Percentiles rank a stretch among this genome's conserved stretches.
phyloP scores from a whole-genome alignment of 176 grass and related monocot species.

The Hordeum vulgare region DNA sequence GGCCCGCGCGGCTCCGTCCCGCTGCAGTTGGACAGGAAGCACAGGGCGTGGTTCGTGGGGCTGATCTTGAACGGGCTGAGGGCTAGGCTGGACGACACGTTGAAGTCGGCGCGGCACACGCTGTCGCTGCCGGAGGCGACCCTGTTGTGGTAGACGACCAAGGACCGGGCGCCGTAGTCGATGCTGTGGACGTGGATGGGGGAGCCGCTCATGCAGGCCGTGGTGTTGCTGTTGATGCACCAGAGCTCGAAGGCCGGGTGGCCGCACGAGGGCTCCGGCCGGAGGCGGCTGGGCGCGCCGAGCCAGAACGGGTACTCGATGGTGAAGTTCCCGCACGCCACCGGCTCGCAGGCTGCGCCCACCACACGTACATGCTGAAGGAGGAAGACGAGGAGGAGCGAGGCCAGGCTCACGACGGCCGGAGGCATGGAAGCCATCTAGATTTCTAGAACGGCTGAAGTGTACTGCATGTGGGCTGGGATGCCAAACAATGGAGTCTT shows the following conservation, averaged over 20 bases:
- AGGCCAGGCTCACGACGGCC: no score
- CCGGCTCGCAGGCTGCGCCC: background rate
- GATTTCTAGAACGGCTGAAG: no score
- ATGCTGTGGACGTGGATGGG: background rate
- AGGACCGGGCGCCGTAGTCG: constrained; percentile 25
- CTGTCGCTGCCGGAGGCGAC: background rate
- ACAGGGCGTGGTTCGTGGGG: constrained; percentile 17
- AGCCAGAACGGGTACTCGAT: constrained; percentile 59
- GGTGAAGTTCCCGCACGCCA: constrained; percentile 27
- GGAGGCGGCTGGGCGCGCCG: background rate
- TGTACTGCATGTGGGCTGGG: no score
- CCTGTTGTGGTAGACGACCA: background rate
- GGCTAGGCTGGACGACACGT: constrained; percentile 33
- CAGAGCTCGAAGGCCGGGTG: constrained; percentile 36
- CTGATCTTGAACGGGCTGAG: constrained; percentile 21
- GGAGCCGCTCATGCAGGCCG: background rate
- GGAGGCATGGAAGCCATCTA: no score
- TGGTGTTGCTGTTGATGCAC: background rate
- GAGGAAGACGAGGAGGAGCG: no score
- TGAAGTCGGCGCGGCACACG: constrained; percentile 31
- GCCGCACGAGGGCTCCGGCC: constrained; percentile 20
- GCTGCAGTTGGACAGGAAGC: constrained; percentile 44
- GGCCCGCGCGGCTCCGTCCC: background rate
- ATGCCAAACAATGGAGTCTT: no score
- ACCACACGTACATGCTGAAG: background rate